phyloP scores from a whole-genome alignment of 768 basidiomycete genomes.

The Collybia nuda region DNA sequence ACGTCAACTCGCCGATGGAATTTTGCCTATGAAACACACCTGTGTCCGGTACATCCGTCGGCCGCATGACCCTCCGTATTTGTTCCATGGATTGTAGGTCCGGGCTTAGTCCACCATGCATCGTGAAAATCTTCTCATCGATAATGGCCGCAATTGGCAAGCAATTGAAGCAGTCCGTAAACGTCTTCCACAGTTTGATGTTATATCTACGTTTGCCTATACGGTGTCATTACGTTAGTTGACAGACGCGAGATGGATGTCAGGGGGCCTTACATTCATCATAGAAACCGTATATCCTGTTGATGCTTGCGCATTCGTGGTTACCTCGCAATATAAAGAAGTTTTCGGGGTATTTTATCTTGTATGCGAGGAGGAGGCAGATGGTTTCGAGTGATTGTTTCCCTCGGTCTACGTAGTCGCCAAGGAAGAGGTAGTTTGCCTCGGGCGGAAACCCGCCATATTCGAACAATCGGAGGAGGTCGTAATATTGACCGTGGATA shows the following conservation, averaged over 20 bases:
- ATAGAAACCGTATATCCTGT: constrained; percentile 99
- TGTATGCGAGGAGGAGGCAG: constrained; percentile 97
- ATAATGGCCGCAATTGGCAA: constrained; percentile 99
- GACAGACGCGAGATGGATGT: constrained; percentile 3
- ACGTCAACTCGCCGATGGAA: not conserved
- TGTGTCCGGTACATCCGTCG: constrained; percentile 98
- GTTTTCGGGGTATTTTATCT: constrained; percentile 99
- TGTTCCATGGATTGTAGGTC: constrained; percentile 99
- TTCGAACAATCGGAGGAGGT: constrained; percentile 95
- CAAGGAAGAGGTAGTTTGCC: constrained; percentile 99
- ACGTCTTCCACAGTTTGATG: constrained; percentile 99
- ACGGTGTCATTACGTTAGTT: constrained; percentile 9
- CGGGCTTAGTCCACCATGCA: constrained; percentile 97
- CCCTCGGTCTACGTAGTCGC: constrained; percentile 98
- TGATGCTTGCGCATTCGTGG: constrained; percentile 99
- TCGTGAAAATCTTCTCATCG: constrained; percentile 99
- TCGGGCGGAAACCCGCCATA: constrained; percentile 99
- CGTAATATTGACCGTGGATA: constrained; percentile 99
- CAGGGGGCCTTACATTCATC: constrained; percentile 83
- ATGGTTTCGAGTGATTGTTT: constrained; percentile 99
- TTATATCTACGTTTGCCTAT: constrained; percentile 99
- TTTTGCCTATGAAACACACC: constrained; percentile 46
- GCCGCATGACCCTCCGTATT: constrained; percentile 98
- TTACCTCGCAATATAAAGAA: constrained; percentile 99
- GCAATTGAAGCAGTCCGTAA: constrained; percentile 99